A percentile compares a stretch with the other conserved stretches of the same genome.
Evolutionary conservation across 1,284 basidiomycete species (phyloP).

Genomic region (Irpex sp.): DNA sequence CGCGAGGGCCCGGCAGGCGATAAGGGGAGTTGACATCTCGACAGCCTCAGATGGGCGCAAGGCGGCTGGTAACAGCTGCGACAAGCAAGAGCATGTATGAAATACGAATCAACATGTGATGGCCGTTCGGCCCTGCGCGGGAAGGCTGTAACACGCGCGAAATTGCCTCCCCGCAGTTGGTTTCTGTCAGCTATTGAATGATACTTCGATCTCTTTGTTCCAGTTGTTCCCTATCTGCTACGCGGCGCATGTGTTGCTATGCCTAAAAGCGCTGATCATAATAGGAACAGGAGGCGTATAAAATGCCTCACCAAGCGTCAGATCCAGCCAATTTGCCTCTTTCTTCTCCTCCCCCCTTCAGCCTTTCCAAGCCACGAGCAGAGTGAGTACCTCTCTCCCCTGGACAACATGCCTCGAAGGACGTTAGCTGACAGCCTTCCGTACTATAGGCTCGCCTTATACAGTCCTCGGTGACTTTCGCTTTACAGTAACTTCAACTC

Average conservation of each 20-base stretch:
- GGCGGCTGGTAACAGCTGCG: background rate
- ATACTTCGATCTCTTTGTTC: background rate
- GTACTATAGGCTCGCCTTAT: background rate
- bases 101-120: background rate
- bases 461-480: constrained; percentile 1
- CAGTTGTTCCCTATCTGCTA: background rate
- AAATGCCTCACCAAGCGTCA: background rate
- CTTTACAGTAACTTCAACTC: background rate
- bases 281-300: background rate
- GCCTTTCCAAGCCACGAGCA: background rate
- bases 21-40: background rate
- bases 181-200: background rate
- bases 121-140: background rate
- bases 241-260: background rate
- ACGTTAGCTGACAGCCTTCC: background rate
- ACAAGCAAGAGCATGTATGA: background rate
- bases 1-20: background rate
- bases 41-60: background rate
- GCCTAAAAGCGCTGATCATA: background rate
- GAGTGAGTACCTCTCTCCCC: background rate
- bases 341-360: background rate
- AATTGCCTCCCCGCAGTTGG: background rate
- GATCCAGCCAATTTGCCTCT: background rate
- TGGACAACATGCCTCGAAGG: background rate
- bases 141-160: background rate